A percentile compares a stretch with the other conserved stretches of the same genome.
These are phyloP conservation scores for Podaxis sp. DNA, from an alignment of 768 basidiomycete species.

Conservation along the genomic window DNA sequence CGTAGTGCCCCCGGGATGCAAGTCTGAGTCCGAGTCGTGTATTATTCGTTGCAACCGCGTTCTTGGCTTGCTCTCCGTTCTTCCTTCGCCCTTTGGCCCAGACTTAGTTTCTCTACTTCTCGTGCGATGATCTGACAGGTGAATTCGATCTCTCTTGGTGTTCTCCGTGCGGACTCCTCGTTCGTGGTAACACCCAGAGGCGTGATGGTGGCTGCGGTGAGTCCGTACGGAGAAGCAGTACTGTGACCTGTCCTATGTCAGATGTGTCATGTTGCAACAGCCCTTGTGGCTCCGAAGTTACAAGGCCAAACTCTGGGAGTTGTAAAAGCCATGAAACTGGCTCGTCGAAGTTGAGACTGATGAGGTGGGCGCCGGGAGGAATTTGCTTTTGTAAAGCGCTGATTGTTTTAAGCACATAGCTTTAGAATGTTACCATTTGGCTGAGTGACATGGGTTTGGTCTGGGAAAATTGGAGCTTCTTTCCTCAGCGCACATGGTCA, in stretches of 20 bases:
- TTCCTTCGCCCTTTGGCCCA: not conserved
- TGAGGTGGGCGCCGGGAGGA: not conserved
- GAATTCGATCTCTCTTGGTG: not conserved
- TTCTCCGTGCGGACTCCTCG: not conserved
- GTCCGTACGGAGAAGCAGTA: not conserved
- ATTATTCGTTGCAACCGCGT: not conserved
- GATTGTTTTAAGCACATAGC: too few species aligned
- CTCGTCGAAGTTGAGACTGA: not conserved
- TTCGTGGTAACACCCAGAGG: not conserved
- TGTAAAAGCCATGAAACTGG: not conserved
- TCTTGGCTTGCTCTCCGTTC: not conserved
- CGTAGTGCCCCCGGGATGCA: conserved; percentile 23
- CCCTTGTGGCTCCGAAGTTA: not conserved
- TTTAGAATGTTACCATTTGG: too few species aligned
- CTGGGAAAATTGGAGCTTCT: not conserved
- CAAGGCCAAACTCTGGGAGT: not conserved
- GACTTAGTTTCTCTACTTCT: not conserved
- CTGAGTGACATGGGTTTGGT: not conserved
- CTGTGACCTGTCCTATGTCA: not conserved
- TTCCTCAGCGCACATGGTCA: not conserved
- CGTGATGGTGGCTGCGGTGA: not conserved
- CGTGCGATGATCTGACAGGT: too few species aligned
- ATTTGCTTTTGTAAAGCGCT: too few species aligned
- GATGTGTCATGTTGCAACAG: not conserved
- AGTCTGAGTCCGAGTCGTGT: not conserved